These are phyloP conservation scores for Paecilomyces sp. DNA, from an alignment of 2,329 filamentous ascomycete genomes.

Conservation along the genomic window DNA sequence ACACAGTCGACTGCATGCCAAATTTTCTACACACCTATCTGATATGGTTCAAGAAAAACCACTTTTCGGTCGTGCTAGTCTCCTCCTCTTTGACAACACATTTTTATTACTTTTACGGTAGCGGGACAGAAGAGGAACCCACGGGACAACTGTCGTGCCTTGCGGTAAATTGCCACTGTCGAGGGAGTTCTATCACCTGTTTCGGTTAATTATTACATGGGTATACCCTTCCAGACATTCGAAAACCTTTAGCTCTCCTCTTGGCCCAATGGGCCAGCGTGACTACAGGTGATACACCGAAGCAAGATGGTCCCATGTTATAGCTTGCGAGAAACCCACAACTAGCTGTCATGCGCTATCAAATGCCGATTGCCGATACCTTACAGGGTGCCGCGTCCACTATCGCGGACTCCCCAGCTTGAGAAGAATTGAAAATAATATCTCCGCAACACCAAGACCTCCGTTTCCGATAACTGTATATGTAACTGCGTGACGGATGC, in stretches of 20 bases:
- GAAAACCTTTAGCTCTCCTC: no score
- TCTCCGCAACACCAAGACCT: neutral
- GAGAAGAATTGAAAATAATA: neutral
- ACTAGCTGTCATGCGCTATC: neutral
- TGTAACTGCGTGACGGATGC: no score
- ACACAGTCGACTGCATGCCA: neutral
- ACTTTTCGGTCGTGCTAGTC: neutral
- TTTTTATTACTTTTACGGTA: neutral
- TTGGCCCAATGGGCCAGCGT: neutral
- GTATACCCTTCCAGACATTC: neutral
- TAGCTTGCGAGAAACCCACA: neutral
- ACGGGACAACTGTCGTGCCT: neutral
- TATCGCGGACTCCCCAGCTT: neutral
- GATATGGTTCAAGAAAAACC: neutral
- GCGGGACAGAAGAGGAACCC: neutral
- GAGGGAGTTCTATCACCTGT: neutral
- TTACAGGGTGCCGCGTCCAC: neutral
- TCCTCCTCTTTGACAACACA: neutral
- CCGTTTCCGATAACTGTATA: neutral
- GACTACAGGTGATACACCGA: neutral
- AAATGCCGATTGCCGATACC: neutral
- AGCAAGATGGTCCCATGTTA: neutral
- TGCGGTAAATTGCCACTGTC: neutral
- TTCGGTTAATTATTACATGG: neutral
- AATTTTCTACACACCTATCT: neutral